Conservation (phyloP, 1,139 yeast species). For the Suhomyces terraborum region DNA sequence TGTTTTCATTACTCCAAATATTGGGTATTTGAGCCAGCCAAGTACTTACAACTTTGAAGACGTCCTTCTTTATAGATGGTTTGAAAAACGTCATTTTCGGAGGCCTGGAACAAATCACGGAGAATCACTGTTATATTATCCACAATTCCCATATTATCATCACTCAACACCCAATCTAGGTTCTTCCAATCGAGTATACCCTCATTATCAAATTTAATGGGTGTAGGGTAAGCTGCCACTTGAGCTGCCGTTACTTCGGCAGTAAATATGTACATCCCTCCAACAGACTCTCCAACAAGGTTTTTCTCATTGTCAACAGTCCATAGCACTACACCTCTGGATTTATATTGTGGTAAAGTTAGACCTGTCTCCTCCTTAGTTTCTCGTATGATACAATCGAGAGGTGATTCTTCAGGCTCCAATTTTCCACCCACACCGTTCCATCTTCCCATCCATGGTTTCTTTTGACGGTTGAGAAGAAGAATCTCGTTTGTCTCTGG, state of each 20-base stretch:
- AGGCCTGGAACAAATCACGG: conserved; percentile 27
- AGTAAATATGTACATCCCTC: conserved; percentile 47
- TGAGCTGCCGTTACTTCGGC: conserved; percentile 35
- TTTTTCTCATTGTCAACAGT: conserved; percentile 19
- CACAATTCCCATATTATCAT: conserved; percentile 47
- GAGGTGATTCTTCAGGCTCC: conserved; percentile 38
- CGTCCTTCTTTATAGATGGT: conserved; percentile 23
- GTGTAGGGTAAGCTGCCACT: conserved; percentile 29
- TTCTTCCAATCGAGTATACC: conserved; percentile 52
- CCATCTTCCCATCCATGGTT: conserved; percentile 58
- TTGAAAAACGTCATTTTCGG: conserved; percentile 26
- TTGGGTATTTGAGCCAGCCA: conserved; percentile 19
- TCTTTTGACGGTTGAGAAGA: conserved; percentile 44
- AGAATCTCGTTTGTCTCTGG: conserved; percentile 36
- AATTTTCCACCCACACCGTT: conserved; percentile 55
- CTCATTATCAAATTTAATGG: conserved; percentile 31
- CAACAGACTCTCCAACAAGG: conserved; percentile 24
- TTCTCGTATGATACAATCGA: conserved; percentile 46
- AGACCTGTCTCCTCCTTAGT: conserved; percentile 50
- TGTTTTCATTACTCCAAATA: conserved; percentile 7
- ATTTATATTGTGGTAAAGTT: conserved; percentile 25
- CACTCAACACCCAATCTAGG: conserved; percentile 40
- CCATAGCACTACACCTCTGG: conserved; percentile 47
- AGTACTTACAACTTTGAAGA: conserved; percentile 21
- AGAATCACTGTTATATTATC: conserved; percentile 41